Conservation (phyloP, 352 stramenopile genomes). For the Globisporangium orthogonon region DNA sequence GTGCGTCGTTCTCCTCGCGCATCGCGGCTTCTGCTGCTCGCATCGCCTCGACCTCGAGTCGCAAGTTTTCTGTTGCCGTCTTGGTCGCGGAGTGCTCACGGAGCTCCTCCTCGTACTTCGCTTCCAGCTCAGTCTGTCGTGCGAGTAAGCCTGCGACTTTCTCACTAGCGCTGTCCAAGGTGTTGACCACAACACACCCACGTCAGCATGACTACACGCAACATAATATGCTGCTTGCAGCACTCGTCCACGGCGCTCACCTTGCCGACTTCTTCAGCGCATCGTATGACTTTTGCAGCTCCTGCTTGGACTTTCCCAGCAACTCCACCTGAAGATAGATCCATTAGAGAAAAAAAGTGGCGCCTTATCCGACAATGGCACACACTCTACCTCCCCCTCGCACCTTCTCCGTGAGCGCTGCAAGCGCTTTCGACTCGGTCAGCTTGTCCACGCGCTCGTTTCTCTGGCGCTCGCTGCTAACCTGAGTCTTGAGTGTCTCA, state of each 20-base stretch:
- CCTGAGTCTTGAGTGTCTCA: slow-evolving; percentile 34
- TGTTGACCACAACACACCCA: not conserved
- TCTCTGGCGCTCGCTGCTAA: slow-evolving; percentile 32
- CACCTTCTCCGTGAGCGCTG: slow-evolving; percentile 37
- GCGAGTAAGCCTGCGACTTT: slow-evolving; percentile 22
- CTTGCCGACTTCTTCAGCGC: slow-evolving; percentile 24
- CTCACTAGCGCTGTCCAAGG: slow-evolving; percentile 25
- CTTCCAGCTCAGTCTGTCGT: slow-evolving; percentile 27
- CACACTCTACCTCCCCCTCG: not conserved
- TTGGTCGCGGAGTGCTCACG: slow-evolving; percentile 21
- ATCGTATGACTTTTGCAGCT: slow-evolving; percentile 28
- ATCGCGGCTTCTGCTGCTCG: slow-evolving; percentile 40
- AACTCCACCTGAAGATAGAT: slow-evolving; percentile 15
- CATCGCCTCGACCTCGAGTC: slow-evolving; percentile 39
- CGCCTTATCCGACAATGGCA: not conserved
- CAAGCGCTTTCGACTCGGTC: slow-evolving; percentile 25
- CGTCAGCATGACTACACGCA: not conserved
- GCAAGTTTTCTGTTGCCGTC: slow-evolving; percentile 26
- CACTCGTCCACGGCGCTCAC: slow-evolving; percentile 15
- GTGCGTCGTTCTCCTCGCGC: slow-evolving; percentile 69
- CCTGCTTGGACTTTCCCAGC: slow-evolving; percentile 32
- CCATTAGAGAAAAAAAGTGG: not conserved
- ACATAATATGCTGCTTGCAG: not conserved
- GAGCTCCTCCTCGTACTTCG: slow-evolving; percentile 26
- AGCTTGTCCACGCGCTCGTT: slow-evolving; percentile 21